Evolutionary conservation across 345 rosid species (phyloP).

Genomic region (Jatropha curcas): DNA sequence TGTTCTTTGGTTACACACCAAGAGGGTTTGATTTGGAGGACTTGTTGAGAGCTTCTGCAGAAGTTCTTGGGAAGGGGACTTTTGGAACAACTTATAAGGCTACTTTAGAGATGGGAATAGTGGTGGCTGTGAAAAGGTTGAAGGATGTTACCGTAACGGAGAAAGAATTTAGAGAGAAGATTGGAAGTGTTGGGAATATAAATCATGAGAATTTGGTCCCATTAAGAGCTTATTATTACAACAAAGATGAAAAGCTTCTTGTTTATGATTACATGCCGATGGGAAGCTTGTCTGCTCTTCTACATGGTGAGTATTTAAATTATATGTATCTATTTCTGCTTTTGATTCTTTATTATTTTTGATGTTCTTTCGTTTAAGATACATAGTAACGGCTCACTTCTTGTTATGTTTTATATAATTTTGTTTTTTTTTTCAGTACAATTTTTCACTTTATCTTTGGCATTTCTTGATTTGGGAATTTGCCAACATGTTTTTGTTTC

Average conservation of each 20-base stretch:
- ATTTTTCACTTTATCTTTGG: not conserved
- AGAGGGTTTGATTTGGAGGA: conserved; percentile 43
- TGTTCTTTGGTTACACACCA: conserved; percentile 36
- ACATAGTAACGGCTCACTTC: not conserved
- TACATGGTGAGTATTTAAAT: conserved; percentile 38
- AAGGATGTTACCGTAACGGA: conserved; percentile 41
- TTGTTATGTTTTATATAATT: not conserved
- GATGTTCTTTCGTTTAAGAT: not conserved
- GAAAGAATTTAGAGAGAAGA: conserved; percentile 43
- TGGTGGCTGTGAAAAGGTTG: conserved; percentile 49
- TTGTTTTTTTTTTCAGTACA: no score
- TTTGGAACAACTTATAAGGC: conserved; percentile 59
- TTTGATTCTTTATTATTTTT: not conserved
- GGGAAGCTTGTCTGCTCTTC: conserved; percentile 51
- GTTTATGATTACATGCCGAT: conserved; percentile 48
- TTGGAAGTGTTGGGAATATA: conserved; percentile 40
- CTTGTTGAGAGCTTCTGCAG: conserved; percentile 50
- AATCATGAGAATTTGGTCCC: conserved; percentile 45
- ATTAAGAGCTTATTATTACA: conserved; percentile 42
- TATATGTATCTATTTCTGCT: not conserved
- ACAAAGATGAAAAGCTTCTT: conserved; percentile 47
- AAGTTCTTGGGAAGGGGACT: conserved; percentile 53
- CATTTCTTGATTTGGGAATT: not conserved
- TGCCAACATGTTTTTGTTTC: not conserved
- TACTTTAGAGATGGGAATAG: conserved; percentile 30